phyloP scores from a whole-genome alignment of 306 rosid genomes.

The Castanospermum australe region DNA sequence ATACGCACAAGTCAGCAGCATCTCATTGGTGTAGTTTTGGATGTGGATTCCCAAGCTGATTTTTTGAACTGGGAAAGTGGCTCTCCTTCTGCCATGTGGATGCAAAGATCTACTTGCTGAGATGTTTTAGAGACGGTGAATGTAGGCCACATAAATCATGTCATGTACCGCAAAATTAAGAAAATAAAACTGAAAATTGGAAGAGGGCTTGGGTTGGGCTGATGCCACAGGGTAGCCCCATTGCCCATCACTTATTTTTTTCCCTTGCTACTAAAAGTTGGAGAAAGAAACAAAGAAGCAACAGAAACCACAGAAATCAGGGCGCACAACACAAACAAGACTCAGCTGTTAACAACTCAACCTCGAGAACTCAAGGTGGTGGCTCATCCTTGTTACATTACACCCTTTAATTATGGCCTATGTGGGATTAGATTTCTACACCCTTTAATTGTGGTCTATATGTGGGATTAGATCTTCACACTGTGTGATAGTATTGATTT shows the following conservation, averaged over 20 bases:
- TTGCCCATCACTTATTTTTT: background rate
- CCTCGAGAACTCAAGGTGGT: constrained; percentile 16
- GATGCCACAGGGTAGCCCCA: background rate
- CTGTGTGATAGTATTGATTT: too few relatives aligned
- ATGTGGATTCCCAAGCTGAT: constrained; percentile 63
- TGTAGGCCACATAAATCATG: constrained; percentile 46
- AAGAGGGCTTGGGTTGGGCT: constrained; percentile 1
- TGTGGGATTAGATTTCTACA: too few relatives aligned
- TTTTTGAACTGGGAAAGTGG: constrained; percentile 6
- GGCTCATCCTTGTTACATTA: background rate
- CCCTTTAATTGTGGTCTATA: too few relatives aligned
- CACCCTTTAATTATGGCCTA: too few relatives aligned
- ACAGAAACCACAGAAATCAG: background rate
- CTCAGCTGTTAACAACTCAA: background rate
- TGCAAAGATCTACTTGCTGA: constrained; percentile 29
- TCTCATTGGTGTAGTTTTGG: constrained; percentile 58
- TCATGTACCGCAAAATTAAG: background rate
- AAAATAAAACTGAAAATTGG: background rate
- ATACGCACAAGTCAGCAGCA: constrained; percentile 69
- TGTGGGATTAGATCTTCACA: too few relatives aligned
- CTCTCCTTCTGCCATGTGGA: constrained; percentile 62
- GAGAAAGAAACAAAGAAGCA: background rate
- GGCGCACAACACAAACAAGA: background rate
- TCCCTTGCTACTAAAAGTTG: background rate
- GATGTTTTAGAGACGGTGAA: constrained; percentile 17